These are phyloP conservation scores for Aspergillus transmontanensis DNA, from an alignment of 2,329 filamentous ascomycete species.

Conservation along the genomic window DNA sequence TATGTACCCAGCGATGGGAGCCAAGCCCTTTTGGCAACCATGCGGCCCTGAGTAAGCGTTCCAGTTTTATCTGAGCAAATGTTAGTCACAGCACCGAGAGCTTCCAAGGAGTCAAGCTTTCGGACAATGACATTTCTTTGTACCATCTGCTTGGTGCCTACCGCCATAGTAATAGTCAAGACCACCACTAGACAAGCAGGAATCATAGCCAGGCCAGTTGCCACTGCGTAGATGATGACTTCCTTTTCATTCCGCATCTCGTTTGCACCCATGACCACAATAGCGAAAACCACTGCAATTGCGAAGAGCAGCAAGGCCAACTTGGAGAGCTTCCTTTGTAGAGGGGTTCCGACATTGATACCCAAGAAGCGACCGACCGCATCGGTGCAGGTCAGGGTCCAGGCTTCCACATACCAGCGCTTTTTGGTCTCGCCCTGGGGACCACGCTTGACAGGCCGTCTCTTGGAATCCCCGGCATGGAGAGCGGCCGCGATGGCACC, in stretches of 20 bases:
- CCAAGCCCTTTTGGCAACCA: constrained; percentile 64
- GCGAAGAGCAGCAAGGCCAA: constrained; percentile 68
- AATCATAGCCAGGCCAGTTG: constrained; percentile 63
- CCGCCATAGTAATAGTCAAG: constrained; percentile 68
- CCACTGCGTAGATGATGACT: constrained; percentile 67
- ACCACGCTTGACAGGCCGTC: constrained; percentile 55
- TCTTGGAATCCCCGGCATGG: constrained; percentile 59
- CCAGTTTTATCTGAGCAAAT: constrained; percentile 63
- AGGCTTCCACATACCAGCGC: constrained; percentile 56
- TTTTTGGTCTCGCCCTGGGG: constrained; percentile 54
- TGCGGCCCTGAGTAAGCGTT: constrained; percentile 65
- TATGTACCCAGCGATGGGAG: constrained; percentile 61
- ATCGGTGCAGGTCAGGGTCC: constrained; percentile 57
- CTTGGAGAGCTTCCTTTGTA: constrained; percentile 69
- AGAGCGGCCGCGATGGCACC: constrained; percentile 67
- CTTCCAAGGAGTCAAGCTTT: constrained; percentile 60
- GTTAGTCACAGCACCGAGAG: constrained; percentile 63
- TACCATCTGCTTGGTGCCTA: constrained; percentile 62
- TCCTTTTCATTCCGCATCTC: constrained; percentile 56
- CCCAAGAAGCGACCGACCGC: constrained; percentile 66
- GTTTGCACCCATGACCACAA: constrained; percentile 70
- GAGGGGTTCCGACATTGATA: constrained; percentile 68
- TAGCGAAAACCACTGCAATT: constrained; percentile 67
- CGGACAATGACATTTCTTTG: constrained; percentile 60
- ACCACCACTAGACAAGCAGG: constrained; percentile 66